Base-by-base conservation (phyloP, 1,284 basidiomycete genomes). In the Fomitopsis schrenkii region DNA sequence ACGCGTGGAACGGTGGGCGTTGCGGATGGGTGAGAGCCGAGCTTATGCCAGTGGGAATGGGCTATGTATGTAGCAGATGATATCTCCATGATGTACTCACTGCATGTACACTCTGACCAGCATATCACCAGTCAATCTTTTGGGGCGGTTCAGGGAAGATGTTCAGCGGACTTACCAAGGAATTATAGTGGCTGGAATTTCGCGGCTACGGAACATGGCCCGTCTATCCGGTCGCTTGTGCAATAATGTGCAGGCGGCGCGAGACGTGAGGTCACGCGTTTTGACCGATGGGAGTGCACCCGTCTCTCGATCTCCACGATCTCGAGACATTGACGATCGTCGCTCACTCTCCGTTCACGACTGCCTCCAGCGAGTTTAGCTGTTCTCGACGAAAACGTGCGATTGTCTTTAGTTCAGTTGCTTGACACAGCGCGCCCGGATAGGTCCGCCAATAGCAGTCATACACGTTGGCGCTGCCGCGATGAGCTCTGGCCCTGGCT, bases 221-320 rank as follows among this genome's bases (percentile, higher is more conserved):
- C 30, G 8, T 33, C 22, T 2, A 22, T 22, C 22, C 35, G 35
- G 10, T 36, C 10, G 10, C 35, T 12, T 36, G 35, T 7, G 35
- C 36, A 55, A 7, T n/a, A 22, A 22, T 22, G 22, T 22, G n/a
- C 38, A 17, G 19, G 33, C 44, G 45, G 28, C 19, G 28, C 19
- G 58, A 3, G 33, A 17, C 61, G 61, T 62, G 61, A 59, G 45
- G 50, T 50, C 26, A 60, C 62, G 59, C 61, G 62, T 60, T 46
- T 50, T 19, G 6, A n/a, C 26, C 28, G 53, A 48, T 42, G 12
- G 38, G 35, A 36, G 38, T 40, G 38, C 38, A 8, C 38, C 38
- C 38, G 38, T 40, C 28, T 28, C 48, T 8, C 26, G 48, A 33
- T 33, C 48, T 9, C 48, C 28, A 50, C 48, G 48, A 33, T 50